Evolutionary conservation across 305 asterid genomes (phyloP).

Genomic region (Solanum hybrid): DNA sequence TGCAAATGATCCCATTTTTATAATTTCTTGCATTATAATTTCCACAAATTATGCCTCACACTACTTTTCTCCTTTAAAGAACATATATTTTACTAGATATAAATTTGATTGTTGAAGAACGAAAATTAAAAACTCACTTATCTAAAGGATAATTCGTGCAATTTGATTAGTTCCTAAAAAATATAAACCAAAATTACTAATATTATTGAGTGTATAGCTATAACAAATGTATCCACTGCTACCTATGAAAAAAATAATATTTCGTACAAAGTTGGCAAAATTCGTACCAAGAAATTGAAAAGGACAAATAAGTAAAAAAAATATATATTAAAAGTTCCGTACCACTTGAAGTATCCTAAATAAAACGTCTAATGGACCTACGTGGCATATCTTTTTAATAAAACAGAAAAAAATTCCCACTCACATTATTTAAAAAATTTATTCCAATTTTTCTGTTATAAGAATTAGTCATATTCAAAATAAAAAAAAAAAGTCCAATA

Average conservation of each 20-base stretch:
- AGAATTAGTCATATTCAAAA: background rate
- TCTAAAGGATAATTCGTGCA: background rate
- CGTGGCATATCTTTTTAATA: background rate
- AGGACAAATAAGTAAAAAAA: too few species aligned
- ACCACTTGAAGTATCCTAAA: background rate
- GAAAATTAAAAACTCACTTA: background rate
- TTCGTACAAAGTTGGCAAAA: background rate
- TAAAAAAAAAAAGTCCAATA: background rate
- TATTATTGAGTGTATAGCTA: too few species aligned
- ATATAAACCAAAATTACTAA: background rate
- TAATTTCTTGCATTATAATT: background rate
- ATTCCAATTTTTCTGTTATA: background rate
- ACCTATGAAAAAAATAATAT: background rate
- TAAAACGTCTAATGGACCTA: background rate
- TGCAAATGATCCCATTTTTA: too few species aligned
- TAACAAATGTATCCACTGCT: too few species aligned
- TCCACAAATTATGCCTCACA: accelerated
- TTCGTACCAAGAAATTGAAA: background rate
- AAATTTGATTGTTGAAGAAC: background rate
- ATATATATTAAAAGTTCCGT: background rate
- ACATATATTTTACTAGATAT: background rate
- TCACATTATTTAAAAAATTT: background rate
- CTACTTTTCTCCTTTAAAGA: background rate
- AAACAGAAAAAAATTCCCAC: background rate
- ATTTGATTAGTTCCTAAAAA: background rate